Evolutionary conservation across 768 basidiomycete species (phyloP).

Genomic region (Boletus tylopilopsis): DNA sequence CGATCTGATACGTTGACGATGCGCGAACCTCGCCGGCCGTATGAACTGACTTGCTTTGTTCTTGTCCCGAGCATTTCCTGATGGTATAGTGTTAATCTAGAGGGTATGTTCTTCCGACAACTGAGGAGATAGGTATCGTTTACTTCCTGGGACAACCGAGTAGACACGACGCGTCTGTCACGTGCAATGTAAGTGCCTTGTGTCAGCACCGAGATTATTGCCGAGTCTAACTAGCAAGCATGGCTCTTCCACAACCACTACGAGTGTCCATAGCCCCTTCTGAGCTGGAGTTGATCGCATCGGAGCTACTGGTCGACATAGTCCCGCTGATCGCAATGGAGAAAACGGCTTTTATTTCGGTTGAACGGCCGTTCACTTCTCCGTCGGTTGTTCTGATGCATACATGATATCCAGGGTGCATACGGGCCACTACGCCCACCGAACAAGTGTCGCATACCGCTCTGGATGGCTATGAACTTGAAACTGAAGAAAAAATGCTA

Average conservation of each 20-base stretch:
- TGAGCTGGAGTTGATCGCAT: constrained; percentile 87
- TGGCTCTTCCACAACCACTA: constrained; percentile 77
- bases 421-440: constrained; percentile 94
- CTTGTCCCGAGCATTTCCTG: constrained; percentile 51
- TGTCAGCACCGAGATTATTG: too few species aligned
- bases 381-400: constrained; percentile 6
- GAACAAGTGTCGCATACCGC: constrained; percentile 76
- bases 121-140: constrained; percentile 2
- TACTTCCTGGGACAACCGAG: neutral
- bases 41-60: constrained; percentile 64
- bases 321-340: constrained; percentile 90
- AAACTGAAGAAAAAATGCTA: constrained; percentile 95
- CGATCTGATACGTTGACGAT: constrained; percentile 48
- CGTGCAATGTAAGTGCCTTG: constrained; percentile 10
- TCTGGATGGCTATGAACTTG: constrained; percentile 94
- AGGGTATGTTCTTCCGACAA: too few species aligned
- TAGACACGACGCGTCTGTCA: constrained; percentile 15
- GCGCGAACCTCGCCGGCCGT: constrained; percentile 60
- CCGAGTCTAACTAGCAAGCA: too few species aligned
- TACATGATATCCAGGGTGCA: constrained; percentile 56
- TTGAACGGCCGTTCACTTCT: constrained; percentile 32
- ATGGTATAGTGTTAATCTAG: too few species aligned
- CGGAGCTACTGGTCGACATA: constrained; percentile 80
- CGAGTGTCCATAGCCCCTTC: constrained; percentile 72
- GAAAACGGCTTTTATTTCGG: constrained; percentile 87